A percentile compares a stretch with the other conserved stretches of the same genome.
Conservation (phyloP, 1,284 basidiomycete species). For the Rhodotorula glutinis region DNA sequence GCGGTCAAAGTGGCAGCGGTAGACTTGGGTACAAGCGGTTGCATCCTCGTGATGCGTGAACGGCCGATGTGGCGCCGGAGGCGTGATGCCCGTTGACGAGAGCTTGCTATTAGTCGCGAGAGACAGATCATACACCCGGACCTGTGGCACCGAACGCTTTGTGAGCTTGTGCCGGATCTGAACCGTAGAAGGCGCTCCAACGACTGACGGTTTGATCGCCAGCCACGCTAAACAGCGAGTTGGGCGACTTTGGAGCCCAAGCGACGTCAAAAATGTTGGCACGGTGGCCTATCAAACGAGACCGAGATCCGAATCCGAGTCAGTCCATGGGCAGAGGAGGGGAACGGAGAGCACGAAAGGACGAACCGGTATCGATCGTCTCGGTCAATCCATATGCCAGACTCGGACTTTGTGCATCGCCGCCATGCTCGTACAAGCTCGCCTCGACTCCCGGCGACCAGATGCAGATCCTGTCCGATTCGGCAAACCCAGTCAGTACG, state of each 20-base stretch:
- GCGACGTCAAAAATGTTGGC: constrained; percentile 85
- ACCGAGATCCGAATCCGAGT: not conserved
- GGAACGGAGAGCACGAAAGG: not conserved
- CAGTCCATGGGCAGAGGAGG: not conserved
- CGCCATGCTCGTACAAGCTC: not conserved
- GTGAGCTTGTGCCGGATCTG: not conserved
- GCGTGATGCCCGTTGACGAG: constrained; percentile 46
- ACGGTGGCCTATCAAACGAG: constrained; percentile 65
- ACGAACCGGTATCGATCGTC: constrained; percentile 24
- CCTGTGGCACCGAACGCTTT: constrained; percentile 50
- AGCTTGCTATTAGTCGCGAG: constrained; percentile 15
- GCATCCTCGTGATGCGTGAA: constrained; percentile 20
- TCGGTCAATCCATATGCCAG: constrained; percentile 20
- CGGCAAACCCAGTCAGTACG: not conserved
- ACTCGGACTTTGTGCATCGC: not conserved
- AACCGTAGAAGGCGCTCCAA: constrained; percentile 46
- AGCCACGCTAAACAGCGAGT: constrained; percentile 32
- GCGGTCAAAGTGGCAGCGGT: constrained; percentile 45
- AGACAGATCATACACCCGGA: constrained; percentile 73
- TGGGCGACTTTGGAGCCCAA: constrained; percentile 62
- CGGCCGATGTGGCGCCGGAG: constrained; percentile 68
- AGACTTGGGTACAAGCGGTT: constrained; percentile 41
- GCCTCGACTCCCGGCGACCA: constrained; percentile 38
- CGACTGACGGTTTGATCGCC: constrained; percentile 32
- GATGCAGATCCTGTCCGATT: constrained; percentile 36